Percentiles rank a stretch among this genome's conserved stretches.
These are phyloP conservation scores for Aciculosporium take DNA, from an alignment of 2,329 filamentous ascomycete species.

Conservation along the genomic window DNA sequence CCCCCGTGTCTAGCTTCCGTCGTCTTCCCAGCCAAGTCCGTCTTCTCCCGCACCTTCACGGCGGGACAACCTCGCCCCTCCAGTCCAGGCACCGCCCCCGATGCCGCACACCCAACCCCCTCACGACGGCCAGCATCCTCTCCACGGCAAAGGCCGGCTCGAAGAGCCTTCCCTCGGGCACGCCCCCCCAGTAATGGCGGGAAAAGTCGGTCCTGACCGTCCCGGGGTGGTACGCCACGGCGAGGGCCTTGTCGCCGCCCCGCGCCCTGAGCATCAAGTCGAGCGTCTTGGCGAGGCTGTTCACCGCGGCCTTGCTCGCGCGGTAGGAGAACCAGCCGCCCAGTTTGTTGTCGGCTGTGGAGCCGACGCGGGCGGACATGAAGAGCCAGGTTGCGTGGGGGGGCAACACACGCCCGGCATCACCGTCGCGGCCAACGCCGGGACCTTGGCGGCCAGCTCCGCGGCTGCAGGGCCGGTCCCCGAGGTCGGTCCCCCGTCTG, in stretches of 20 bases:
- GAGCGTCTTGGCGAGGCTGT: conserved; percentile 54
- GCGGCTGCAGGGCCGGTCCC: too few species aligned
- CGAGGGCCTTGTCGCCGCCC: conserved; percentile 48
- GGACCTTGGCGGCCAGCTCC: too few species aligned
- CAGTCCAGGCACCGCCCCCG: conserved; percentile 57
- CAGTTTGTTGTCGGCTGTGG: conserved; percentile 53
- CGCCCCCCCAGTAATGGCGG: conserved; percentile 54
- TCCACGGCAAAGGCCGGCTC: conserved; percentile 51
- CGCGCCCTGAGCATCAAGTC: conserved; percentile 49
- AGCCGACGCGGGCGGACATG: conserved; percentile 68
- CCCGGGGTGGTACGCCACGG: conserved; percentile 62
- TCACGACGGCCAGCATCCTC: conserved; percentile 46
- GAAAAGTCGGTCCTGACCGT: conserved; percentile 67
- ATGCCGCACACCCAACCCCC: conserved; percentile 31
- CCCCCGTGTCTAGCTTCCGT: too few species aligned
- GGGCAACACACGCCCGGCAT: conserved; percentile 25
- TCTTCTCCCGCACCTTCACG: conserved; percentile 26
- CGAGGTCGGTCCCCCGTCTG: conserved; percentile 28
- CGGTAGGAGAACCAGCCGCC: conserved; percentile 79
- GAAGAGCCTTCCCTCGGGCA: conserved; percentile 48
- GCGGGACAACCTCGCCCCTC: conserved; percentile 48
- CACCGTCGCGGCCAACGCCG: not conserved
- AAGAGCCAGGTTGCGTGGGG: conserved; percentile 50
- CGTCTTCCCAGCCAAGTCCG: too few species aligned
- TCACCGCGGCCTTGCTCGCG: conserved; percentile 60